These are phyloP conservation scores for Xeromyces bisporus DNA, from an alignment of 495 filamentous ascomycete genomes.

Conservation along the genomic window DNA sequence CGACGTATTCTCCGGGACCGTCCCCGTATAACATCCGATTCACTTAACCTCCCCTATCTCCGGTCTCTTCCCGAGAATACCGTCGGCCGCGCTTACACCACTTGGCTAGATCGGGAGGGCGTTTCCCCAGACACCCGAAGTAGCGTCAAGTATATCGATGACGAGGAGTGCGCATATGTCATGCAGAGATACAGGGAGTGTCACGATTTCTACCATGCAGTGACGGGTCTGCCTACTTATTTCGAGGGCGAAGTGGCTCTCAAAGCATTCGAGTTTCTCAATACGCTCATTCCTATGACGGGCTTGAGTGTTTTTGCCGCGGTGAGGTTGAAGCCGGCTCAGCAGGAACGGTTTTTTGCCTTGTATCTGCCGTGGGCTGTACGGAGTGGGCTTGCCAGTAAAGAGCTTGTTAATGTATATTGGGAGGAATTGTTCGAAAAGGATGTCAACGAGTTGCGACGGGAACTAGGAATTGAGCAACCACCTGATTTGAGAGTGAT, in stretches of 20 bases:
- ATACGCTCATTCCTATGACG: constrained; percentile 89
- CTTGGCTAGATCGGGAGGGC: constrained; percentile 82
- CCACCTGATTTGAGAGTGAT: constrained; percentile 81
- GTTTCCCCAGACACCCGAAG: constrained; percentile 82
- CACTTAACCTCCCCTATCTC: constrained; percentile 52
- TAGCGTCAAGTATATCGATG: constrained; percentile 73
- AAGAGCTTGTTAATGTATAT: constrained; percentile 89
- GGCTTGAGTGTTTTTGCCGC: constrained; percentile 60
- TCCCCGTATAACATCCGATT: constrained; percentile 70
- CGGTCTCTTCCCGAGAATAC: constrained; percentile 54
- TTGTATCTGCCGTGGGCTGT: constrained; percentile 86
- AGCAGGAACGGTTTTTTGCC: constrained; percentile 52
- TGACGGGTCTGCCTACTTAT: constrained; percentile 82
- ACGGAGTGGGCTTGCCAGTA: constrained; percentile 53
- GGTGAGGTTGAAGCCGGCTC: constrained; percentile 54
- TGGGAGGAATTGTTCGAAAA: constrained; percentile 93
- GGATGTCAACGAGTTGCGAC: constrained; percentile 60
- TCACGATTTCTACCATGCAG: constrained; percentile 95
- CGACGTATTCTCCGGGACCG: constrained; percentile 82
- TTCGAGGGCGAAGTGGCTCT: constrained; percentile 87
- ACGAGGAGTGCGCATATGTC: constrained; percentile 89
- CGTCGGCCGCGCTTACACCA: constrained; percentile 70
- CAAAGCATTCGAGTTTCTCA: constrained; percentile 92
- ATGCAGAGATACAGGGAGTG: constrained; percentile 97
- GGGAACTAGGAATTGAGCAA: constrained; percentile 62